phyloP scores from a whole-genome alignment of 2,329 filamentous ascomycete genomes.

The Diaporthe humulicola region DNA sequence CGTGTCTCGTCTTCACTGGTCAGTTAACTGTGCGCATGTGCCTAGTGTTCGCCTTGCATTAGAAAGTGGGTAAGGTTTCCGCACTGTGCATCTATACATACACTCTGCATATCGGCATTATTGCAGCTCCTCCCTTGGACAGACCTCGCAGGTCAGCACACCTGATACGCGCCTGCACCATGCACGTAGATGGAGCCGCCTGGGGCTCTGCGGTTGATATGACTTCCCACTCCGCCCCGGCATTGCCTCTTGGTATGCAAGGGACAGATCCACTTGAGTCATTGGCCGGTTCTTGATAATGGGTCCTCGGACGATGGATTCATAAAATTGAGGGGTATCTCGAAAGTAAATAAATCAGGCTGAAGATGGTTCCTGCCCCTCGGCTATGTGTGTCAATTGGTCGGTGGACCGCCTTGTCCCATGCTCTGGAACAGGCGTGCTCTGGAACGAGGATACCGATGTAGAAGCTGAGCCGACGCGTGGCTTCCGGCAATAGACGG shows the following conservation, averaged over 20 bases:
- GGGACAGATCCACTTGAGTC: constrained; percentile 13
- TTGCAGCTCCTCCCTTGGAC: neutral
- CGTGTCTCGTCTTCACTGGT: constrained; percentile 33
- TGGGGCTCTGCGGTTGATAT: constrained; percentile 12
- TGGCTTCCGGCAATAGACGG: constrained; percentile 48
- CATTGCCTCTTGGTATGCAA: constrained; percentile 30
- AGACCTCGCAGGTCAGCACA: constrained; percentile 18
- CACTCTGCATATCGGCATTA: constrained; percentile 19
- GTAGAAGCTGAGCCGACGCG: constrained; percentile 43
- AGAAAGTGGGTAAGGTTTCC: constrained; percentile 33
- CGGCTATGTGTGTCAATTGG: constrained; percentile 3
- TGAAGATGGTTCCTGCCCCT: neutral
- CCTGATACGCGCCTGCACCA: neutral
- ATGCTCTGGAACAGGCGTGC: neutral
- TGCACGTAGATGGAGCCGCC: neutral
- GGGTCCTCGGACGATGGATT: neutral
- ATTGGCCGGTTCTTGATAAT: neutral
- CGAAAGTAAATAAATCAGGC: neutral
- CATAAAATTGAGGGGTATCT: constrained; percentile 28
- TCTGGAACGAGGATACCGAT: constrained; percentile 23
- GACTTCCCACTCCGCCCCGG: constrained; percentile 1
- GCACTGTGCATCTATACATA: constrained; percentile 28
- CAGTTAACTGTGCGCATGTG: constrained; percentile 16
- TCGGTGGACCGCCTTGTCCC: constrained; percentile 7
- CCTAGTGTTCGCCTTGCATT: constrained; percentile 28